A percentile compares a stretch with the other conserved stretches of the same genome.
phyloP scores from a whole-genome alignment of 169 alveolate species.

The Babesia bovis region DNA sequence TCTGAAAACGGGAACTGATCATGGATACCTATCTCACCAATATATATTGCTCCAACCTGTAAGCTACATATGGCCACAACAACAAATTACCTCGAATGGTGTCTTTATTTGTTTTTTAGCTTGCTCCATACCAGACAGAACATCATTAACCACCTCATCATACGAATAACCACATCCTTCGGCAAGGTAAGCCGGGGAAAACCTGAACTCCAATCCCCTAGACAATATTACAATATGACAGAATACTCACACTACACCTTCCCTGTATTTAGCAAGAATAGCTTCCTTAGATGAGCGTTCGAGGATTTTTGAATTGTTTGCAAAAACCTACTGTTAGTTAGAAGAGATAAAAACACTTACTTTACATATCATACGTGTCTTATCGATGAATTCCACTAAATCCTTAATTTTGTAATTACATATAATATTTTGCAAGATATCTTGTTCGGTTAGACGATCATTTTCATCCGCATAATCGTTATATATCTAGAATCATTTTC shows the following conservation, averaged over 20 bases:
- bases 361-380: constrained; percentile 37
- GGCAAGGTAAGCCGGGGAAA: constrained; percentile 55
- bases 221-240: neutral
- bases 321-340: constrained; percentile 30
- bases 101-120: constrained; percentile 17
- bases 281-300: constrained; percentile 52
- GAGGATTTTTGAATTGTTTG: constrained; percentile 22
- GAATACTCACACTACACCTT: constrained; percentile 56
- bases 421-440: constrained; percentile 43
- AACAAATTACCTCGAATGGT: constrained; percentile 25
- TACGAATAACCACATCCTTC: constrained; percentile 31
- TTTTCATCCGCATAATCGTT: constrained; percentile 2
- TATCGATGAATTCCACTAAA: constrained; percentile 48
- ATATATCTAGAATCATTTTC: neutral
- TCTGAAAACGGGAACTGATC: constrained; percentile 22
- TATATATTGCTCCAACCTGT: constrained; percentile 55
- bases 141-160: constrained; percentile 42
- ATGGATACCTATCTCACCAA: constrained; percentile 26
- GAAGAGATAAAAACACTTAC: constrained; percentile 26
- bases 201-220: constrained; percentile 58
- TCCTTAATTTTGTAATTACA: constrained; percentile 51
- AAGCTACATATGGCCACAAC: constrained; percentile 9
- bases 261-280: constrained; percentile 57
- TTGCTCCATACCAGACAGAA: constrained; percentile 54
- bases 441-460: constrained; percentile 22